Evolutionary conservation across 257 asterid species (phyloP).

Genomic region (Lycium ferocissimum): DNA sequence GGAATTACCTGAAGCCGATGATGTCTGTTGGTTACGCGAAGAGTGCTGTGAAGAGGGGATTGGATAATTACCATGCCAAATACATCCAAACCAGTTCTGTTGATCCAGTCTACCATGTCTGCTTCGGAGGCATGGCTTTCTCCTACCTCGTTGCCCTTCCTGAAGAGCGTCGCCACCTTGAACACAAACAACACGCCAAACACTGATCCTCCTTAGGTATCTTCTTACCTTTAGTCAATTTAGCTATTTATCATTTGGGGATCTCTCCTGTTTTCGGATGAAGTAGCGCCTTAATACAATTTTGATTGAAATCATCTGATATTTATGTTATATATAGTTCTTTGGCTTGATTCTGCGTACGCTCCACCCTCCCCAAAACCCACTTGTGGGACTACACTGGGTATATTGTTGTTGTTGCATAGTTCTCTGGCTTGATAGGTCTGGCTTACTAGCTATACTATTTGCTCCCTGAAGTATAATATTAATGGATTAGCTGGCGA

Average conservation of each 20-base stretch:
- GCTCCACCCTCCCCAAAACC: too few species aligned
- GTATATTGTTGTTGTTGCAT: background rate
- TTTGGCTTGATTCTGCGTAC: too few species aligned
- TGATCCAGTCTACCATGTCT: conserved; percentile 73
- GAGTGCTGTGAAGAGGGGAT: conserved; percentile 52
- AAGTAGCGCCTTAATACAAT: background rate
- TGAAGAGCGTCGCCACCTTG: conserved; percentile 98
- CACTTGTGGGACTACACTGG: too few species aligned
- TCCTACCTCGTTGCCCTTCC: conserved; percentile 93
- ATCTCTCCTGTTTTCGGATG: too few species aligned
- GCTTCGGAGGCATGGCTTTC: conserved; percentile 84
- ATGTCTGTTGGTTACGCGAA: conserved; percentile 50
- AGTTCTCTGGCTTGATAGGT: background rate
- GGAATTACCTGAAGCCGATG: conserved; percentile 72
- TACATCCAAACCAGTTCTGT: conserved; percentile 73
- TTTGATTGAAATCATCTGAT: background rate
- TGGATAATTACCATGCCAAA: conserved; percentile 70
- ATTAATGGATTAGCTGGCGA: background rate
- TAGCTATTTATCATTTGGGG: background rate
- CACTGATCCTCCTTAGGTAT: background rate
- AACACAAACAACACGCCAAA: conserved; percentile 62
- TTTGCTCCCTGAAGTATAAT: background rate
- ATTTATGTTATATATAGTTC: too few species aligned
- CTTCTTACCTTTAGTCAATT: background rate
- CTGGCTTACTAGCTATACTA: background rate